These are phyloP conservation scores for Vitis rupestris DNA, from an alignment of 164 flowering plant genomes.

Conservation along the genomic window DNA sequence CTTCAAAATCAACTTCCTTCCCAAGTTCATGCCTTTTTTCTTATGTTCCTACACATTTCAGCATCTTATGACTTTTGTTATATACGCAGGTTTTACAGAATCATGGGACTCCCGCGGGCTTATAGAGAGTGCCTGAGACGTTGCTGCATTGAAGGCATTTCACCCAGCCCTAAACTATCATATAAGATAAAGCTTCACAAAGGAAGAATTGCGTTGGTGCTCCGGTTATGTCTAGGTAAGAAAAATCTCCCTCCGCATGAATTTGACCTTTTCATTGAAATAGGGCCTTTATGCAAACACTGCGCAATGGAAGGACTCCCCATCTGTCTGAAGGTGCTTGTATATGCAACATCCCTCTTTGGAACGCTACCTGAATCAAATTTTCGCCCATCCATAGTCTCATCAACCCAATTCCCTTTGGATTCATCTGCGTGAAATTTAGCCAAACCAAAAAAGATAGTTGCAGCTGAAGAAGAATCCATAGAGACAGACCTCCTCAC, in stretches of 20 bases:
- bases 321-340: slow-evolving; percentile 16
- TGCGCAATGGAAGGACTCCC: slow-evolving; percentile 15
- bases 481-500: slow-evolving; percentile 22
- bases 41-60: not conserved
- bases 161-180: not conserved
- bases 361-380: slow-evolving; percentile 3
- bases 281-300: slow-evolving; percentile 9
- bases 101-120: not conserved
- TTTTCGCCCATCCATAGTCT: slow-evolving; percentile 1
- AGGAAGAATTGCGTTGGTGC: slow-evolving; percentile 13
- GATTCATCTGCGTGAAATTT: slow-evolving; percentile 8
- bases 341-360: slow-evolving; percentile 11
- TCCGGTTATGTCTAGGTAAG: slow-evolving; percentile 7
- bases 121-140: slow-evolving; percentile 2
- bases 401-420: slow-evolving; percentile 21
- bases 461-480: slow-evolving; percentile 24
- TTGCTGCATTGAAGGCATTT: not conserved
- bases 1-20: no score
- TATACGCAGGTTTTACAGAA: not conserved
- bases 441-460: slow-evolving; percentile 12
- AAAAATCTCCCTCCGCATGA: slow-evolving; percentile 26
- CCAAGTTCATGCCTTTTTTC: no score
- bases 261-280: slow-evolving; percentile 28
- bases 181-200: not conserved
- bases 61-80: not conserved